Evolutionary conservation across 2,329 filamentous ascomycete species (phyloP), one percentile per base, ranked within the genome.

Genomic region (Pseudocercospora fuligena): DNA sequence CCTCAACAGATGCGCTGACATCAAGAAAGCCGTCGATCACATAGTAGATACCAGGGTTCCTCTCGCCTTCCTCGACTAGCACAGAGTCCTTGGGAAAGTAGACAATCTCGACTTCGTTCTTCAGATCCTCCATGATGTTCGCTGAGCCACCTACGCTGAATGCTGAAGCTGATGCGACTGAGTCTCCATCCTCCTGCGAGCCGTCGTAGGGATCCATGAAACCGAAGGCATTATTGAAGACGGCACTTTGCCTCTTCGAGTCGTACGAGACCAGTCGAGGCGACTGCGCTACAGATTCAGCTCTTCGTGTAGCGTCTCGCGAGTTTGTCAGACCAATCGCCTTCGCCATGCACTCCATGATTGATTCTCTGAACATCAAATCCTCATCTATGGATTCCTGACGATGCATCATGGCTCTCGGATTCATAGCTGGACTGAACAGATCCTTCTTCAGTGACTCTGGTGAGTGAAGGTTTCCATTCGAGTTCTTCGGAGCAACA

Each of bases 1-100:
- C 88, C n/a, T 91, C 88, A 0, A 88, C 83, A 1, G 92, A 89
- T n/a, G 96, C 90, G 68, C 93, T 93, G 51, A 98, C 94, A 74
- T 99, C 95, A 40, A 99, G 82, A 74, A 99, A 99, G 0, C 95
- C 95, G 77, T 99, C 95, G 59, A 99, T 91, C 2, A 99, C 94
- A 79, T 99, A 99, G 81, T 99, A 99, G 0, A 99, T 79, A 0
- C 95, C 95, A 0, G 95, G 95, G 73, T 96, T 97, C n/a, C 95
- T 88, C 78, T 99, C 95, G 9, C 95, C 94, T 80, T 98, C 94
- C 75, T 99, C 95, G 0, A 99, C 94, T 16, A 99, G 85, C 0
- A 99, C 91, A 1, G 95, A 94, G 2, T 92, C 94, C 78, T 98
- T 92, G 0, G 94, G 94, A 71, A 99, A 99, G 81, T 92, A 98